Evolutionary conservation across 2,329 filamentous ascomycete genomes (phyloP).

Genomic region (Colletotrichum sp.): DNA sequence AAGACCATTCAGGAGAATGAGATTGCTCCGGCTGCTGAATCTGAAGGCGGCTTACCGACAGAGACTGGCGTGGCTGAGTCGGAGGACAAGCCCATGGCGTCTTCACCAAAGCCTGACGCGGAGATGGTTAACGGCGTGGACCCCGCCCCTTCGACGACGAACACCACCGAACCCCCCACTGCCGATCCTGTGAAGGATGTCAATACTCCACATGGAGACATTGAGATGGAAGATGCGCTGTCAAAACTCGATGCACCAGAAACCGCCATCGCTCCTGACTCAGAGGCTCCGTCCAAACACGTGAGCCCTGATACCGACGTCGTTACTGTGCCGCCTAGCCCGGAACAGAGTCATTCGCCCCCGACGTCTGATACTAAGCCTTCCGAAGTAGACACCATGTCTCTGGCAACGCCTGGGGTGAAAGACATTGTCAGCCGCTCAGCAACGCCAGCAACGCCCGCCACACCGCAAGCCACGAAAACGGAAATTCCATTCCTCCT

Average conservation of each 20-base stretch:
- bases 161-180: neutral
- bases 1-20: neutral
- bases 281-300: conserved; percentile 28
- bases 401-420: conserved; percentile 14
- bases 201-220: conserved; percentile 28
- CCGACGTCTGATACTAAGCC: conserved; percentile 56
- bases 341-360: conserved; percentile 52
- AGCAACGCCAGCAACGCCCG: conserved; percentile 35
- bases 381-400: conserved; percentile 50
- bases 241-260: conserved; percentile 10
- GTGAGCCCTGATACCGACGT: conserved; percentile 48
- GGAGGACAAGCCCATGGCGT: neutral
- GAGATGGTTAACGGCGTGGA: neutral
- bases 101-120: neutral
- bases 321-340: conserved; percentile 46
- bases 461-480: conserved; percentile 47
- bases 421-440: conserved; percentile 34
- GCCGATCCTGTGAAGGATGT: neutral
- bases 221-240: conserved; percentile 37
- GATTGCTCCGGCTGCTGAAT: neutral
- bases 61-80: neutral
- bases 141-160: neutral
- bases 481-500: conserved; percentile 83
- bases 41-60: neutral
- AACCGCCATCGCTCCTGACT: conserved; percentile 26